Evolutionary conservation across 306 rosid genomes (phyloP).

Genomic region (Rosa persica): DNA sequence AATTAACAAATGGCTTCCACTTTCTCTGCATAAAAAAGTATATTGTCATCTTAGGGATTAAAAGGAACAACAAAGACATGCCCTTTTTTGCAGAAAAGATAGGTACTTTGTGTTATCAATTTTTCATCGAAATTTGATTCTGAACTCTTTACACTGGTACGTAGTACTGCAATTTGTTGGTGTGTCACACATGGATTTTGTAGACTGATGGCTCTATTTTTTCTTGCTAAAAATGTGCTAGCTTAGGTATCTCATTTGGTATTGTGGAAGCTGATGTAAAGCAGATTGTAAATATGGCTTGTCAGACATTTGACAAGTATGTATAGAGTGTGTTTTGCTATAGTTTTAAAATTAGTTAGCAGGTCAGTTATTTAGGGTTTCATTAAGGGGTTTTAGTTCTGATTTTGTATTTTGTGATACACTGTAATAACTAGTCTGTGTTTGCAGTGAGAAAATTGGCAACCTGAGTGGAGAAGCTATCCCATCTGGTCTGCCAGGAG

Average conservation of each 20-base stretch:
- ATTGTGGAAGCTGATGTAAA: slow-evolving; percentile 80
- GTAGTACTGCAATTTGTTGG: background rate
- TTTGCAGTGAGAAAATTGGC: too few species aligned
- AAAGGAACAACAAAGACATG: slow-evolving; percentile 17
- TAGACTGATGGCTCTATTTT: slow-evolving; percentile 1
- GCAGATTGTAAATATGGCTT: slow-evolving; percentile 65
- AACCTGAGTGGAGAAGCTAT: too few species aligned
- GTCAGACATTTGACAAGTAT: slow-evolving; percentile 59
- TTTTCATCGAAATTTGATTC: background rate
- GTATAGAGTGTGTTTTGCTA: slow-evolving; percentile 7
- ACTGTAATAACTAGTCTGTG: too few species aligned
- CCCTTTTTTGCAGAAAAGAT: background rate
- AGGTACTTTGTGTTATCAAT: slow-evolving; percentile 35
- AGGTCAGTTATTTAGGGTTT: too few species aligned
- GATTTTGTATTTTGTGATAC: too few species aligned
- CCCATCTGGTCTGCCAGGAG: too few species aligned
- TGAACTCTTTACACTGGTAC: too few species aligned
- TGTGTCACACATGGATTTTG: slow-evolving; percentile 6
- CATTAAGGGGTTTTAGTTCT: too few species aligned
- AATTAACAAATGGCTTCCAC: slow-evolving; percentile 69
- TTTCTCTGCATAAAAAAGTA: slow-evolving; percentile 66
- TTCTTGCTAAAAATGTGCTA: slow-evolving; percentile 23
- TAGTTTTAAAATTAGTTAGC: too few species aligned
- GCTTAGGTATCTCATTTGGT: slow-evolving; percentile 48
- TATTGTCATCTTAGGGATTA: slow-evolving; percentile 41